Evolutionary conservation across 345 rosid genomes (phyloP), one percentile per base, ranked within the genome.

Genomic region (Hypericum perforatum): DNA sequence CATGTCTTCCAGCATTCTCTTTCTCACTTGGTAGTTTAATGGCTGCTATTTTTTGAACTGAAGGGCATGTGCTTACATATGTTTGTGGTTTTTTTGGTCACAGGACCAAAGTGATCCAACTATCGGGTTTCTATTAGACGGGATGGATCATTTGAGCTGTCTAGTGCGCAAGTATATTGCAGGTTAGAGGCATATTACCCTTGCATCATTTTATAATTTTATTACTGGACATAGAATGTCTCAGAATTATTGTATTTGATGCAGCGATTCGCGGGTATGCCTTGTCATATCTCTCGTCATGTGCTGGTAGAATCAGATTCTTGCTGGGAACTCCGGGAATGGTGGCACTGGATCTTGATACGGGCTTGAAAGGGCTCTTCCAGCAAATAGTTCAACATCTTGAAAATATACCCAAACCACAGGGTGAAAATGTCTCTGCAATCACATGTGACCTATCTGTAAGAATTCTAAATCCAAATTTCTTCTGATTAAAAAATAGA

Each of bases 51-150:
- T 46, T 40, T 56, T 39, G 32, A 22, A 22, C 32, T 22, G 32
- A 22, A 22, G 32, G 38, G 49, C 36, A 43, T 29, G 9, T 16
- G 37, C 38, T 29, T 39, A 49, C 58, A 63, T 14, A 50, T 42
- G 15, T 53, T 22, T 22, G 32, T 22, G 32, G 51, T 55, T 43
- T 58, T 68, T 56, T 67, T 57, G 63, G 53, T 49, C 69, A 68
- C 67, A 89, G 97, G 97, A 92, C 79, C 97, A 89, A 74, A 86
- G 67, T 82, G 99, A 92, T 75, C 99, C 96, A 56, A 92, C 97
- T 69, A 78, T 84, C 63, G 99, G 97, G 63, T 92, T 85, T 78
- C 78, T 92, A 56, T 70, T 92, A 16, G 97, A 92, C 56, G 99
- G 99, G 72, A 88, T 88, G 99, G 99, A 89, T 56, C 87, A 63